Conservation (phyloP, 331 rosid species). For the Erythrophleum ivorense region DNA sequence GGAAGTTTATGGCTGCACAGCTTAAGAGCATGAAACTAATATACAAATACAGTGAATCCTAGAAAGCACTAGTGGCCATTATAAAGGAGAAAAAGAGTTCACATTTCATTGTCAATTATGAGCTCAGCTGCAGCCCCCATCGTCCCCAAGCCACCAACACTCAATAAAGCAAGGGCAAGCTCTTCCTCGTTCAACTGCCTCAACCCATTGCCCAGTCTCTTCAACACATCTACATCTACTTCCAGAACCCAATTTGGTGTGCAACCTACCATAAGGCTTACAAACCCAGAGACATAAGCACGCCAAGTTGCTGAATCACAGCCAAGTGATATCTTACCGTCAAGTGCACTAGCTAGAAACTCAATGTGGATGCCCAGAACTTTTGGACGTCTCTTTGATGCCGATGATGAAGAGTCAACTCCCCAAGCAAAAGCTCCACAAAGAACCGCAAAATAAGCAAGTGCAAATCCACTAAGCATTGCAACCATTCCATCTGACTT, state of each 20-base stretch:
- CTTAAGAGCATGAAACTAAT: slow-evolving; percentile 37
- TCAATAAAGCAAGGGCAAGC: slow-evolving; percentile 69
- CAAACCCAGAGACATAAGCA: slow-evolving; percentile 64
- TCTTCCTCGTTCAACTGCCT: slow-evolving; percentile 66
- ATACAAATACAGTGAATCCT: slow-evolving; percentile 37
- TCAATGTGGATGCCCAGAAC: slow-evolving; percentile 67
- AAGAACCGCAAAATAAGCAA: slow-evolving; percentile 67
- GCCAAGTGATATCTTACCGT: slow-evolving; percentile 68
- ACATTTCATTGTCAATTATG: slow-evolving; percentile 51
- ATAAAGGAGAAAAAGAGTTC: background rate
- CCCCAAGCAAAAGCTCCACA: slow-evolving; percentile 80
- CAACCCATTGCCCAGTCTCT: slow-evolving; percentile 65
- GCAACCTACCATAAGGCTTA: slow-evolving; percentile 67
- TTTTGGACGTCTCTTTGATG: slow-evolving; percentile 64
- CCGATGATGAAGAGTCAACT: slow-evolving; percentile 65
- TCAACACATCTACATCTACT: slow-evolving; percentile 59
- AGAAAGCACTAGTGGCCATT: background rate
- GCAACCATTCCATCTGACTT: slow-evolving; percentile 58
- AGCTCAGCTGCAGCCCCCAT: slow-evolving; percentile 85
- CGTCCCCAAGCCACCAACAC: slow-evolving; percentile 61
- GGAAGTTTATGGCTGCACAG: slow-evolving; percentile 21
- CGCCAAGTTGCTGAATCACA: slow-evolving; percentile 76
- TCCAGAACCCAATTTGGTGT: slow-evolving; percentile 73
- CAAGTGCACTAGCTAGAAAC: slow-evolving; percentile 68
- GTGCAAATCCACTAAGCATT: slow-evolving; percentile 67